phyloP scores from a whole-genome alignment of 73 alveolate genomes.

The Paramecium bursaria region DNA sequence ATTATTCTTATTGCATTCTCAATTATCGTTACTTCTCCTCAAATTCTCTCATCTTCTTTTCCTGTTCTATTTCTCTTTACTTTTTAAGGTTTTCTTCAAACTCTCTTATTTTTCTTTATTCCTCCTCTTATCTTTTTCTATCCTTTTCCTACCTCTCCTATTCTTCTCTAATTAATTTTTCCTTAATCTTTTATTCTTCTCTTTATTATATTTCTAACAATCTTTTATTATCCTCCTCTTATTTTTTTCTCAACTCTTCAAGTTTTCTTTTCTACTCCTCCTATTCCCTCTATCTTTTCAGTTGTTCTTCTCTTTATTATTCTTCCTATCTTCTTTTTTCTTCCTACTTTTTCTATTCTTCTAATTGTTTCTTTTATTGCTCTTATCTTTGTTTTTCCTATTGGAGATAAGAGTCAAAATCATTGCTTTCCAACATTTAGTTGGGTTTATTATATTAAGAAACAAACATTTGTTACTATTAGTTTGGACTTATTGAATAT shows the following conservation, averaged over 20 bases:
- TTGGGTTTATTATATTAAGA: no score
- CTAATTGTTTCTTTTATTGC: no score
- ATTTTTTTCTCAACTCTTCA: constrained; percentile 40
- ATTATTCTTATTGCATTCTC: constrained; percentile 33
- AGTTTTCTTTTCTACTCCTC: constrained; percentile 22
- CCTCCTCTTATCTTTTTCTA: neutral
- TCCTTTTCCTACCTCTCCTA: neutral
- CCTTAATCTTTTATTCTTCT: constrained; percentile 12
- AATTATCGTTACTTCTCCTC: constrained; percentile 10
- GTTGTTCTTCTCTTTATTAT: no score
- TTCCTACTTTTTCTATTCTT: constrained; percentile 18
- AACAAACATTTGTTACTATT: no score
- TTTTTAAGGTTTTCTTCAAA: constrained; percentile 17
- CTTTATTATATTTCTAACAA: neutral
- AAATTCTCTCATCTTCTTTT: constrained; percentile 33
- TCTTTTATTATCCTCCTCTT: constrained; percentile 6
- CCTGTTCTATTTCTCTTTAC: constrained; percentile 19
- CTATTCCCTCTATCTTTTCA: constrained; percentile 9
- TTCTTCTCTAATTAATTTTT: constrained; percentile 24
- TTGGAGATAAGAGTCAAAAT: no score
- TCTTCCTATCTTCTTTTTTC: constrained; percentile 16
- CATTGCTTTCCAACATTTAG: no score
- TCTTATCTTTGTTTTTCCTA: no score
- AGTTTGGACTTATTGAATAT: no score
- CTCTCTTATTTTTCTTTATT: constrained; percentile 38